Base-by-base conservation (phyloP, 2,329 filamentous ascomycete genomes). In the Cordyceps cateniannulata region DNA sequence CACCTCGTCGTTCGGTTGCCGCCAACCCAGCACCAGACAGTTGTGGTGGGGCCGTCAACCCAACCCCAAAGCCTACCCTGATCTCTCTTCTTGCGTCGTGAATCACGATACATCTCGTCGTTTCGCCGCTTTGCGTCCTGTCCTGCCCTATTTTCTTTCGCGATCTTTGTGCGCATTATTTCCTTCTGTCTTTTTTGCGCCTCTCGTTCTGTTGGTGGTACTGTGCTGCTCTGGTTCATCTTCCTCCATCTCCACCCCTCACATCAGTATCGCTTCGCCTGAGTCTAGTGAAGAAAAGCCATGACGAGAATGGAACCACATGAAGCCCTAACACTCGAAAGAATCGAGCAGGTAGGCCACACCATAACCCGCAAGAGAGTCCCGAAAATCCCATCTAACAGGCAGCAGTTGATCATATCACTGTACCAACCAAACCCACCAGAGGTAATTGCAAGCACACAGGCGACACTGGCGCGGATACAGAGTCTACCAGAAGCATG, bases 401-500 rank as follows among this genome's bases (percentile, higher is more conserved):
- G 12, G 25, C n/a, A 35, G n/a, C 22, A 61, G 76, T 68, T 85
- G 64, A 79, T 85, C 50, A 70, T 79, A 62, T 77, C 79, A 10
- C 74, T 85, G 6, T 85, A 85, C 66, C 73, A 79, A 61, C 81
- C 81, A 35, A 81, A 79, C 38, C 61, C 76, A 0, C 78, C 81
- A 45, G 74, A 78, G 38, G 72, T 72, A 22, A 79, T 85, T 56
- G 71, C 77, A 12, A 73, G 72, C 22, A 80, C 81, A 52, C 90
- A 98, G 71, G 85, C 89, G 61, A 85, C 87, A 16, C 79, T 99
- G 16, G 90, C 95, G 64, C 80, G 81, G 27, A 77, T 97, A 20
- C 95, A 98, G 70, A 85, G 85, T 66, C 90, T 91, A 2, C 80
- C 87, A 2, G 81, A 90, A 68, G 93, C 92, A 59, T 99, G 95